phyloP scores from a whole-genome alignment of 495 filamentous ascomycete species.

The Penicillium cataractarum region DNA sequence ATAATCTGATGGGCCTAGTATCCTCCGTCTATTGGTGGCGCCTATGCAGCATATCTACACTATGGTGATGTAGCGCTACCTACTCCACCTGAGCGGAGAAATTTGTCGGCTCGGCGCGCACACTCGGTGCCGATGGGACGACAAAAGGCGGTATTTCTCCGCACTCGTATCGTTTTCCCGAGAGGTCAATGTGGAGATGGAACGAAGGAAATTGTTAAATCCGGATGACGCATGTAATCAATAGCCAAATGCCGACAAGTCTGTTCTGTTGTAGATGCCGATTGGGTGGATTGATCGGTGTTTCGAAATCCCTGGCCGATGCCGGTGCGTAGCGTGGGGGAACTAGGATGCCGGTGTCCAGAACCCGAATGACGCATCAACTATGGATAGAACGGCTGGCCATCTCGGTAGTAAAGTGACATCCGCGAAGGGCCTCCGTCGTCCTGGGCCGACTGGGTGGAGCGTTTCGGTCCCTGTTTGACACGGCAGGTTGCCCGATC shows the following conservation, averaged over 20 bases:
- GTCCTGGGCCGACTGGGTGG: constrained; percentile 2
- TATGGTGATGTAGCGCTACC: too few species aligned
- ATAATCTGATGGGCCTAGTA: background rate
- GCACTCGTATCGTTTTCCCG: background rate
- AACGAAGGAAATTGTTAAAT: background rate
- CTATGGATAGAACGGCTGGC: background rate
- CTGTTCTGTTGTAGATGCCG: background rate
- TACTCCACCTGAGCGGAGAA: too few species aligned
- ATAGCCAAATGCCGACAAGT: background rate
- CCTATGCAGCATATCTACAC: too few species aligned
- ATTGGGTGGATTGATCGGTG: background rate
- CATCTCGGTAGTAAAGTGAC: background rate
- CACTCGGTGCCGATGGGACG: background rate
- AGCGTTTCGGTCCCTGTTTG: background rate
- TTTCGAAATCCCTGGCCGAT: background rate
- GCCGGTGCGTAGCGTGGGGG: constrained; percentile 6
- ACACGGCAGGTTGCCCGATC: background rate
- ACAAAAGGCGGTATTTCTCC: background rate
- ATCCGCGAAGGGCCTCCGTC: background rate
- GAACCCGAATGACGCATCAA: background rate
- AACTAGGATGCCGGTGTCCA: background rate
- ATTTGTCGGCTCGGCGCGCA: too few species aligned
- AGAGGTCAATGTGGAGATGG: background rate
- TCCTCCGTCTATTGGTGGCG: too few species aligned
- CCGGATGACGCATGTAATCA: background rate